Evolutionary conservation across 202 grass and related monocot genomes (phyloP).

Genomic region (Zizania palustris): DNA sequence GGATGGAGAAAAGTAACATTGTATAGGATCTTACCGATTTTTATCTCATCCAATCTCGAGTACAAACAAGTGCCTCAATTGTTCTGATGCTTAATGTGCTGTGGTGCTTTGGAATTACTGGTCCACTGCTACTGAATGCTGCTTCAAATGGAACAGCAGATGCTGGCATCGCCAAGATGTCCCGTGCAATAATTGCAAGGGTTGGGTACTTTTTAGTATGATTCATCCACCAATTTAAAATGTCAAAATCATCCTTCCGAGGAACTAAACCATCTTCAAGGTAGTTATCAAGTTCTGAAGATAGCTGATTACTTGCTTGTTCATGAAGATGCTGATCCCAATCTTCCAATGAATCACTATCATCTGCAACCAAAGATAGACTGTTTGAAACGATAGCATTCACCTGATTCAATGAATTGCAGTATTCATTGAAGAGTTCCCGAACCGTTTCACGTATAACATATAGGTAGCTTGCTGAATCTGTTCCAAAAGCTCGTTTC

Average conservation of each 20-base stretch:
- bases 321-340: slow-evolving; percentile 68
- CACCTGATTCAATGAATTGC: slow-evolving; percentile 17
- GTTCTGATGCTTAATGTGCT: slow-evolving; percentile 53
- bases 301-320: slow-evolving; percentile 46
- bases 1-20: neutral
- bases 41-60: slow-evolving; percentile 57
- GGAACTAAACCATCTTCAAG: slow-evolving; percentile 56
- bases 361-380: slow-evolving; percentile 17
- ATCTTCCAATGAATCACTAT: slow-evolving; percentile 52
- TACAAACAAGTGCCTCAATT: slow-evolving; percentile 60
- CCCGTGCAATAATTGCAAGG: slow-evolving; percentile 40
- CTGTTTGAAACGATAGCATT: slow-evolving; percentile 19
- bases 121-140: slow-evolving; percentile 45
- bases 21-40: slow-evolving; percentile 36
- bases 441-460: slow-evolving; percentile 33
- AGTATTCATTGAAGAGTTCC: slow-evolving; percentile 59
- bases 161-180: slow-evolving; percentile 52
- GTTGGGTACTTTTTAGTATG: slow-evolving; percentile 51
- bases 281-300: slow-evolving; percentile 55
- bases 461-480: slow-evolving; percentile 47
- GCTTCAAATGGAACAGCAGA: slow-evolving; percentile 50
- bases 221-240: slow-evolving; percentile 62
- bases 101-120: slow-evolving; percentile 55
- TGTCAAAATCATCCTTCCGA: slow-evolving; percentile 62
- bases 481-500: slow-evolving; percentile 53